Evolutionary conservation across 2,329 filamentous ascomycete species (phyloP).

Genomic region (Magnaporthiopsis incrustans): DNA sequence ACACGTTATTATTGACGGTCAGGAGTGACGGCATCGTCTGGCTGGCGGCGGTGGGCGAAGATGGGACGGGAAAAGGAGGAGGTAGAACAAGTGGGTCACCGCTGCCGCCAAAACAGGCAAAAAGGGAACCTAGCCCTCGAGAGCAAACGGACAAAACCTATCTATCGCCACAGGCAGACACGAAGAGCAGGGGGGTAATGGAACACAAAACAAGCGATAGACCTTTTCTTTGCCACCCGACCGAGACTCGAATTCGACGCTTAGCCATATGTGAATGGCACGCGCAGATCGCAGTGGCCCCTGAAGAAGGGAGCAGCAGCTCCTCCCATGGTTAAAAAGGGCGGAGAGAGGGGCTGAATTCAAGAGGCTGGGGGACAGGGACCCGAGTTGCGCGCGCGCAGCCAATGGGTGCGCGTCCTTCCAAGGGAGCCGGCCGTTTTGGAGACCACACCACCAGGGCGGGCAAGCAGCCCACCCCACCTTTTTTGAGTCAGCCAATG

Average conservation of each 20-base stretch:
- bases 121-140: background rate
- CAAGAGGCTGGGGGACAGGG: slow-evolving; percentile 24
- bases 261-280: background rate
- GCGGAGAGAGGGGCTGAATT: slow-evolving; percentile 16
- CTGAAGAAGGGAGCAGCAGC: background rate
- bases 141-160: background rate
- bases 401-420: slow-evolving; percentile 1
- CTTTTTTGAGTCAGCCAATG: background rate
- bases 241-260: background rate
- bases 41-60: background rate
- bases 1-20: slow-evolving; percentile 54
- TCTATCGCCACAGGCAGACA: background rate
- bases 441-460: background rate
- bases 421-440: slow-evolving; percentile 5
- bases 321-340: background rate
- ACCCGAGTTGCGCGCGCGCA: background rate
- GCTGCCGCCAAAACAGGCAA: background rate
- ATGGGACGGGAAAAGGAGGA: background rate
- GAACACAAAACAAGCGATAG: background rate
- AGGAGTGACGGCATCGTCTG: slow-evolving; percentile 48
- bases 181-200: background rate
- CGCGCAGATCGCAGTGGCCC: background rate
- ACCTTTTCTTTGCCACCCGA: background rate
- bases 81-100: background rate
- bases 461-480: background rate